Evolutionary conservation across 78 protist species (phyloP).

Genomic region (Speleostelium caveatum): DNA sequence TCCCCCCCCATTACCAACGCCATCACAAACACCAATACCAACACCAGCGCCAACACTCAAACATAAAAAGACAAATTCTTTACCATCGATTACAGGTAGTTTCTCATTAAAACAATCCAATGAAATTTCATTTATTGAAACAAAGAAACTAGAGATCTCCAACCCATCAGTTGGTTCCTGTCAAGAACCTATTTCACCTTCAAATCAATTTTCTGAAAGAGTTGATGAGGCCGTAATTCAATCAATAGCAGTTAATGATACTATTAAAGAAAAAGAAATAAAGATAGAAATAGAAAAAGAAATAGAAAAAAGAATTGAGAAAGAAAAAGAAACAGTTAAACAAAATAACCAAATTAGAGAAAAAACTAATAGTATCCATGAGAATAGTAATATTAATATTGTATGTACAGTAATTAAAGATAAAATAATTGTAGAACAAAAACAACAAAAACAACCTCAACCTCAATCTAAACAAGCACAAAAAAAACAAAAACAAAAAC

Average conservation of each 20-base stretch:
- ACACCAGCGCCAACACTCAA: background rate
- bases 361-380: background rate
- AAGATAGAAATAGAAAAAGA: background rate
- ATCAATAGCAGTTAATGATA: background rate
- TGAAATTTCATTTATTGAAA: background rate
- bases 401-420: no score
- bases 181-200: background rate
- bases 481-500: background rate
- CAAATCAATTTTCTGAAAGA: background rate
- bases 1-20: background rate
- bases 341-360: background rate
- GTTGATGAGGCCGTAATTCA: background rate
- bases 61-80: background rate
- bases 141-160: background rate
- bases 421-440: background rate
- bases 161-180: background rate
- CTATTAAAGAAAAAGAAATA: background rate
- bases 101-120: background rate
- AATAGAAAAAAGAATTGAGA: background rate
- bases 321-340: background rate
- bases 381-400: no score
- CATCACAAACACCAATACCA: no score
- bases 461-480: background rate
- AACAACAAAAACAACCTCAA: background rate
- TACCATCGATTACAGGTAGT: background rate